A percentile compares a stretch with the other conserved stretches of the same genome.
Evolutionary conservation across 192 early-diverging fungal genomes (phyloP).

Genomic region (Coemansia sp.): DNA sequence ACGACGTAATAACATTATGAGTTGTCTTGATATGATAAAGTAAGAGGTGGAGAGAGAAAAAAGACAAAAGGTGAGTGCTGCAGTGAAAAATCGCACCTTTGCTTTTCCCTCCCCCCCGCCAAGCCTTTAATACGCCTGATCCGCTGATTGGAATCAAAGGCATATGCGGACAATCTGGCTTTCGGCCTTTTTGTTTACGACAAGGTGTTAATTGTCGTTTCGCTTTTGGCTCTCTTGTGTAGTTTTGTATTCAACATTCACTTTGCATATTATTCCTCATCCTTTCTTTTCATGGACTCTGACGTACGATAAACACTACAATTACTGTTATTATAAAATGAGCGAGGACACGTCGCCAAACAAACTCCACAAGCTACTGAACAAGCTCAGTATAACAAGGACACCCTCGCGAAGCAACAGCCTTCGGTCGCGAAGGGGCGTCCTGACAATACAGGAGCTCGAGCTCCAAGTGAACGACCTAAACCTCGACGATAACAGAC

Average conservation of each 20-base stretch:
- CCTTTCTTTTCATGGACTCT: background rate
- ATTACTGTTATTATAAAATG: conserved; percentile 6
- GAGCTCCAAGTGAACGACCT: conserved; percentile 4
- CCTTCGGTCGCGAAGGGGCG: conserved; percentile 30
- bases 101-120: no score
- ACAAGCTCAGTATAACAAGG: conserved; percentile 21
- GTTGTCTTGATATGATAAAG: background rate
- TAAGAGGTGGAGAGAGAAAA: background rate
- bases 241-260: background rate
- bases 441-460: conserved; percentile 8
- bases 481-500: background rate
- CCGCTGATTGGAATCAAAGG: background rate
- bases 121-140: background rate
- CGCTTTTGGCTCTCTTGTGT: background rate
- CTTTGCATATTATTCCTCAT: background rate
- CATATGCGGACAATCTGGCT: no score
- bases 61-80: no score
- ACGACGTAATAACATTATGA: background rate
- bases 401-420: conserved; percentile 21
- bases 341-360: conserved; percentile 19
- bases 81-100: no score
- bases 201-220: background rate
- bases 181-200: background rate
- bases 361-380: conserved; percentile 23
- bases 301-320: background rate